Evolutionary conservation across 176 grass and related monocot species (phyloP).

Genomic region (Bolboschoenus planiculmis): DNA sequence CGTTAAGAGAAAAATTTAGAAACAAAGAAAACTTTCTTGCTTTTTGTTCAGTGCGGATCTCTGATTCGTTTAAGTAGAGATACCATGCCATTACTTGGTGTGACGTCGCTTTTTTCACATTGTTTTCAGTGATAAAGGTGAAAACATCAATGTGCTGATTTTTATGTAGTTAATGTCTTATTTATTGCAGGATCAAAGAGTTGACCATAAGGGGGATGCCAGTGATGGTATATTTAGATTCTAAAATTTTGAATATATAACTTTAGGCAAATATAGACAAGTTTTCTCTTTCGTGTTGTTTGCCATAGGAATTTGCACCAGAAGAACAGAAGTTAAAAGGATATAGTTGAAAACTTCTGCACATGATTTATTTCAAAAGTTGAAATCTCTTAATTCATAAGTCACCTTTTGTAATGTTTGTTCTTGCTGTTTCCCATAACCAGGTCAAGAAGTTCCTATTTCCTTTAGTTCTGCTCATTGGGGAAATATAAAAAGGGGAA

Average conservation of each 20-base stretch:
- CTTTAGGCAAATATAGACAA: not conserved
- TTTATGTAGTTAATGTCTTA: conserved; percentile 7
- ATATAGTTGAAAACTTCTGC: not conserved
- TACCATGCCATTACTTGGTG: not conserved
- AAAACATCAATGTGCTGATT: not conserved
- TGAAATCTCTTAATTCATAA: not conserved
- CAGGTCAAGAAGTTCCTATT: not conserved
- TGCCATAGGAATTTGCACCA: not conserved
- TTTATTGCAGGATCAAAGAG: conserved; percentile 23
- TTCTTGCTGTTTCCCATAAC: not conserved
- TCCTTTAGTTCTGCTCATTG: not conserved
- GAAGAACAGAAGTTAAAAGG: not conserved
- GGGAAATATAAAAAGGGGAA: not conserved
- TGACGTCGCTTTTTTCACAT: not conserved
- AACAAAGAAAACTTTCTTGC: not conserved
- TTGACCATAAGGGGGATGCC: not conserved
- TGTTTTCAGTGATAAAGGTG: not conserved
- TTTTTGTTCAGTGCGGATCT: not conserved
- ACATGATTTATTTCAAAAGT: not conserved
- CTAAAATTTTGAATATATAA: not conserved
- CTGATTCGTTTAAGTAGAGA: not conserved
- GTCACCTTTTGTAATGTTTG: not conserved
- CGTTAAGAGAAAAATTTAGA: not conserved
- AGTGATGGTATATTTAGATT: conserved; percentile 18
- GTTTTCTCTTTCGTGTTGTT: not conserved